Evolutionary conservation across 345 rosid genomes (phyloP), one percentile per base, ranked within the genome.

Genomic region (Hibiscus syriacus): DNA sequence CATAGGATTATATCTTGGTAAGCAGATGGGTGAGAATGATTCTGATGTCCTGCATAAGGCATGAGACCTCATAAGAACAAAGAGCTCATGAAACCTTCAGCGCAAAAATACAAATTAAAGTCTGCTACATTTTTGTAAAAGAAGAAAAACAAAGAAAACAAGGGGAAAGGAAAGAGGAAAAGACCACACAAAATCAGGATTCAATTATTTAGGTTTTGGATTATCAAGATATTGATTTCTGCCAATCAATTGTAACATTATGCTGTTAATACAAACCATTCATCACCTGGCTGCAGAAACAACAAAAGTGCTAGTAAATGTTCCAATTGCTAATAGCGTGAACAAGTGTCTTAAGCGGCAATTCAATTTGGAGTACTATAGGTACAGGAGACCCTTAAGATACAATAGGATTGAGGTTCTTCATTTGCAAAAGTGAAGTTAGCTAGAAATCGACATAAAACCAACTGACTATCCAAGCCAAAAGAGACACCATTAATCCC

Each of bases 21-120:
- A 80, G 83, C 99, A 95, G 77, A 92, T 95, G 73, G 99, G 99
- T 16, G 96, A 95, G 75, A 95, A 95, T 58, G 92, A 90, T 74
- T 95, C 99, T 58, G 99, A 92, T 45, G 94, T 92, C 86, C 99
- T 92, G 98, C 83, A 80, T 45, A 62, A 73, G 46, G 66, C 49
- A 59, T 63, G 67, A 57, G 20, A 74, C 22, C 14, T 17, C 49
- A 49, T 70, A 22, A 73, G 70, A 61, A 53, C 46, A 43, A 30
- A 32, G 63, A 53, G 45, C 64, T 30, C 53, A 46, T 10, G 23
- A 52, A 41, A 68, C 48, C 52, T 20, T 50, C 16, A 36, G 45
- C n/a, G n/a, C 32, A 25, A 39, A 59, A 8, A 30, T 23, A 41
- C 52, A 68, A 22, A 59, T 58, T 26, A 8, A n/a, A 43, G 22